Evolutionary conservation across 1,284 basidiomycete genomes (phyloP).

Genomic region (Neonothopanus nambi): DNA sequence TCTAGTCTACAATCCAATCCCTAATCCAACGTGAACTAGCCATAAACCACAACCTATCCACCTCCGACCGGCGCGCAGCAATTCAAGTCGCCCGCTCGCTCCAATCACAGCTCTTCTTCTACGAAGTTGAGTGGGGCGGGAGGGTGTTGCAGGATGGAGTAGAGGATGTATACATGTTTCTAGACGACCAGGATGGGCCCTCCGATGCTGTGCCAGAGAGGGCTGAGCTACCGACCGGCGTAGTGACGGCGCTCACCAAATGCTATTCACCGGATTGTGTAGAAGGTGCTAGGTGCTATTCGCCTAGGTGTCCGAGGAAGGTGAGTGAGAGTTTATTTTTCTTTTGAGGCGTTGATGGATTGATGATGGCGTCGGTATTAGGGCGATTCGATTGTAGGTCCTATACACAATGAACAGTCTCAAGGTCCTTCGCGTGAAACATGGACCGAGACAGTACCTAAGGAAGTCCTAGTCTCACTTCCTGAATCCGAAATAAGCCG

Average conservation of each 20-base stretch:
- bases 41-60: slow-evolving; percentile 68
- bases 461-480: slow-evolving; percentile 65
- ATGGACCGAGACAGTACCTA: slow-evolving; percentile 76
- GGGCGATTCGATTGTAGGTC: slow-evolving; percentile 9
- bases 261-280: slow-evolving; percentile 87
- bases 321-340: slow-evolving; percentile 38
- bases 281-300: slow-evolving; percentile 69
- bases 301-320: slow-evolving; percentile 70
- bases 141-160: slow-evolving; percentile 85
- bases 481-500: slow-evolving; percentile 80
- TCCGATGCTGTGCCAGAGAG: slow-evolving; percentile 46
- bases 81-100: slow-evolving; percentile 86
- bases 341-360: background rate
- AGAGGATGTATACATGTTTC: slow-evolving; percentile 95
- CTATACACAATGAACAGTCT: slow-evolving; percentile 20
- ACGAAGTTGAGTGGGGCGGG: slow-evolving; percentile 95
- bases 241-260: slow-evolving; percentile 76
- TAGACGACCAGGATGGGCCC: slow-evolving; percentile 62
- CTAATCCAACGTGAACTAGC: slow-evolving; percentile 72
- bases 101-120: slow-evolving; percentile 92
- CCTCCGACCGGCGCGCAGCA: slow-evolving; percentile 77
- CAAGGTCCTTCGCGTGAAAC: slow-evolving; percentile 40
- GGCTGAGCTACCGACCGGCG: slow-evolving; percentile 74
- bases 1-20: slow-evolving; percentile 77
- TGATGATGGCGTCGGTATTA: background rate